A percentile compares a stretch with the other conserved stretches of the same genome.
Conservation (phyloP, 2,329 filamentous ascomycete species). For the Scedosporium apiospermum region DNA sequence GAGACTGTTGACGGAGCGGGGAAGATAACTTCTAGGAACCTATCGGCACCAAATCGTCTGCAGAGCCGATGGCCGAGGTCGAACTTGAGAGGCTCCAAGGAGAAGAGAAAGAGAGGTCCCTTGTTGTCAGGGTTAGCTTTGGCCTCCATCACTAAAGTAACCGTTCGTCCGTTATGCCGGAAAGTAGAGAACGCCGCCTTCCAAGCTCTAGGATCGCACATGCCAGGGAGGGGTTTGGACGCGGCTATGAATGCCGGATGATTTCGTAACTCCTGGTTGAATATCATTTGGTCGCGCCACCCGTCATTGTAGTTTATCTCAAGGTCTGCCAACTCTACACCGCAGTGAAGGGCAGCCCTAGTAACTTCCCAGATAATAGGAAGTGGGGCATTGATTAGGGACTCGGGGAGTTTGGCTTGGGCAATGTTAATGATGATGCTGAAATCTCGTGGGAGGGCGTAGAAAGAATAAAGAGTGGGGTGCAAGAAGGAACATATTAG, state of each 20-base stretch:
- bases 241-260: constrained; percentile 28
- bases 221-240: constrained; percentile 35
- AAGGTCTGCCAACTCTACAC: constrained; percentile 26
- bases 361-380: constrained; percentile 43
- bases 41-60: constrained; percentile 47
- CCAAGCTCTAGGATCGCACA: constrained; percentile 36
- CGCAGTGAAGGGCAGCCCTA: constrained; percentile 36
- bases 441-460: neutral
- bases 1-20: constrained; percentile 28
- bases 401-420: constrained; percentile 27
- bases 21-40: constrained; percentile 47
- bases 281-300: constrained; percentile 32
- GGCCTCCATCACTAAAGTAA: constrained; percentile 35
- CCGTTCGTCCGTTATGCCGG: constrained; percentile 21
- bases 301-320: constrained; percentile 25
- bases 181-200: constrained; percentile 28
- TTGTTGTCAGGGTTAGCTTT: constrained; percentile 21
- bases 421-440: neutral
- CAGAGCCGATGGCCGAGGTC: constrained; percentile 41
- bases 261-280: constrained; percentile 31
- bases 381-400: constrained; percentile 34
- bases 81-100: constrained; percentile 37
- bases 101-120: constrained; percentile 34
- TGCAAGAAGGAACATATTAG: neutral
- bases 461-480: neutral